A percentile compares a stretch with the other conserved stretches of the same genome.
Conservation (phyloP, 371 early-diverging fungal species). For the Mortierella sp. region DNA sequence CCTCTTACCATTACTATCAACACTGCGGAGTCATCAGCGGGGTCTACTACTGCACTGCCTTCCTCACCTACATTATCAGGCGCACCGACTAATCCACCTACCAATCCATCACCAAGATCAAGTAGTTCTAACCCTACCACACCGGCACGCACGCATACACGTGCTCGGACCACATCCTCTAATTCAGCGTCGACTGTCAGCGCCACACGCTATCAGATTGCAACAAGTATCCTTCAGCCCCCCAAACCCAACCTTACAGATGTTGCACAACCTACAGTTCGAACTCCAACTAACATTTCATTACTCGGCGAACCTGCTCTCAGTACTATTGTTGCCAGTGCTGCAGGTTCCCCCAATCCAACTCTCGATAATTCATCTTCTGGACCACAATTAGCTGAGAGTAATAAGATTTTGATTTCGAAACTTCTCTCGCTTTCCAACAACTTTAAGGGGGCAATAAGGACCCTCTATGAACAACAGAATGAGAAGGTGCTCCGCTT, state of each 20-base stretch:
- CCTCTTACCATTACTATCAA: neutral
- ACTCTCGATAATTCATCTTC: neutral
- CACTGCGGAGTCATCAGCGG: slow-evolving; percentile 17
- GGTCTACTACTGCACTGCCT: slow-evolving; percentile 12
- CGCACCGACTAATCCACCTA: neutral
- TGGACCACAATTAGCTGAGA: slow-evolving; percentile 17
- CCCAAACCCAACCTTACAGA: slow-evolving; percentile 37
- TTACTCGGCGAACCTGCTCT: slow-evolving; percentile 41
- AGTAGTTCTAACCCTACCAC: slow-evolving; percentile 20
- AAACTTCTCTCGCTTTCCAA: slow-evolving; percentile 34
- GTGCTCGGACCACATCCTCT: slow-evolving; percentile 52
- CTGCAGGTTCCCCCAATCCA: neutral
- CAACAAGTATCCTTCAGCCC: slow-evolving; percentile 52
- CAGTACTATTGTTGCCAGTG: slow-evolving; percentile 24
- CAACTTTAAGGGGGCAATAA: slow-evolving; percentile 36
- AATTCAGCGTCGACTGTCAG: slow-evolving; percentile 44
- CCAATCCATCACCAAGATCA: slow-evolving; percentile 13
- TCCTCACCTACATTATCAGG: slow-evolving; percentile 8
- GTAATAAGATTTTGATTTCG: slow-evolving; percentile 31
- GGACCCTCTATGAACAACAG: slow-evolving; percentile 52
- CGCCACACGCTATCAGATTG: slow-evolving; percentile 53
- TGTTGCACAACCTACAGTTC: slow-evolving; percentile 25
- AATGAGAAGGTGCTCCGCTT: slow-evolving; percentile 53
- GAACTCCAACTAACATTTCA: slow-evolving; percentile 17
- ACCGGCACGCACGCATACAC: slow-evolving; percentile 11